Percentiles rank a stretch among this genome's conserved stretches.
Evolutionary conservation across 306 rosid species (phyloP).

Genomic region (Parietaria judaica): DNA sequence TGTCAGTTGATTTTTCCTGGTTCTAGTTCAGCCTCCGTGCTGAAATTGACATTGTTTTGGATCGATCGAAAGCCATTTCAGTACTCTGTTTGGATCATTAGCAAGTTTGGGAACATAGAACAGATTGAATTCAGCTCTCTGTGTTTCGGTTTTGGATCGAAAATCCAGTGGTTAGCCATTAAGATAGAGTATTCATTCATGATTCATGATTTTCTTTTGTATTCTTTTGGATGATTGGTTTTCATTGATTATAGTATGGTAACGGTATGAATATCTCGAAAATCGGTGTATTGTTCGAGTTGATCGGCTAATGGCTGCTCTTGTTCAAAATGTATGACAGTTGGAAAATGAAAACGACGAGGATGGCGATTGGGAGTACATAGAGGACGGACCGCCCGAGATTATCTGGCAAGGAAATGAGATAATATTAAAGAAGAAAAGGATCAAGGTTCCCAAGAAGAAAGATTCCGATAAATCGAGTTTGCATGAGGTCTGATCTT

Average conservation of each 20-base stretch:
- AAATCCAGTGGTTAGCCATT: too few species aligned
- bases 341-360: conserved; percentile 22
- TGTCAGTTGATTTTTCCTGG: conserved; percentile 2
- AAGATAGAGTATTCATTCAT: too few species aligned
- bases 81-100: background rate
- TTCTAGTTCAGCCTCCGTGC: conserved; percentile 1
- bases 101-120: background rate
- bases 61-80: background rate
- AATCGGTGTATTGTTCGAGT: too few species aligned
- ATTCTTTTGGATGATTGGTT: too few species aligned
- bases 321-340: conserved; percentile 22
- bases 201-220: too few species aligned
- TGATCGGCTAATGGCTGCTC: background rate
- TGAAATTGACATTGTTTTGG: background rate
- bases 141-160: background rate
- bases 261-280: too few species aligned
- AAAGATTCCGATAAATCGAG: conserved; percentile 6
- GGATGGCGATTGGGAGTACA: conserved; percentile 43
- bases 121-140: background rate
- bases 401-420: conserved; percentile 84
- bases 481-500: conserved; percentile 26
- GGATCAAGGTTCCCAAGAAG: conserved; percentile 43
- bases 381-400: conserved; percentile 67
- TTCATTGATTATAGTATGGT: too few species aligned
- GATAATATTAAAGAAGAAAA: conserved; percentile 68